Base-by-base conservation (phyloP, 2,329 filamentous ascomycete genomes). In the Dactylonectria macrodidyma region DNA sequence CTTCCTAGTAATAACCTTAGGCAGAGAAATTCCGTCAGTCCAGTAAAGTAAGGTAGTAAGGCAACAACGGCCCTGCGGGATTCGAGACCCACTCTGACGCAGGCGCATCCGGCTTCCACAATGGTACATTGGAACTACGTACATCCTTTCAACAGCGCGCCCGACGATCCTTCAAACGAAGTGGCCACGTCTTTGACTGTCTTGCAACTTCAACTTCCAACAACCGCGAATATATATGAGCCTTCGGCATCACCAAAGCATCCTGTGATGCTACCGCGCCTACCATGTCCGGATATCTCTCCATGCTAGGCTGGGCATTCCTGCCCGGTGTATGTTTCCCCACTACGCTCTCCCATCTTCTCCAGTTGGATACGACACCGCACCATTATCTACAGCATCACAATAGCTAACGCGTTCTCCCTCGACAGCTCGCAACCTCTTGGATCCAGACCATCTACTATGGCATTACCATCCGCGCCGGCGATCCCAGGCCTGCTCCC, bases 391-490 rank as follows among this genome's bases (percentile, higher is more conserved):
- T 9, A 22, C 26, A 12, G 33, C 9, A 30, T 61, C 44, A 16
- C 62, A 30, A 38, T 44, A 51, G 59, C 76, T 75, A 66, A 77
- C 70, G 30, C 19, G 24, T 44, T 44, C 34, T 58, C 44, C 19
- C 58, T 14, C 48, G 67, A 55, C 70, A 97, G 93, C 89, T 95
- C 74, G 92, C 91, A 56, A 95, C 94, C 44, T 89, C 89, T 70
- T 93, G 92, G 84, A 80, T 92, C 6, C 95, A 98, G 80, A 87
- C 88, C 69, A 85, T 97, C 74, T 96, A 95, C 84, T 99, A 98
- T 84, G 88, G 91, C 76, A 83, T 98, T 73, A 93, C 93, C 62
- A 95, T 97, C 79, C 94, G 95, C 72, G 96, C 95, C 54, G 96
- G 96, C 77, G 91, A 95, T 69, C 93, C 93, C 14, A 93, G 92